Conservation (phyloP, 176 grass and related monocot species). For the Leersia perrieri region DNA sequence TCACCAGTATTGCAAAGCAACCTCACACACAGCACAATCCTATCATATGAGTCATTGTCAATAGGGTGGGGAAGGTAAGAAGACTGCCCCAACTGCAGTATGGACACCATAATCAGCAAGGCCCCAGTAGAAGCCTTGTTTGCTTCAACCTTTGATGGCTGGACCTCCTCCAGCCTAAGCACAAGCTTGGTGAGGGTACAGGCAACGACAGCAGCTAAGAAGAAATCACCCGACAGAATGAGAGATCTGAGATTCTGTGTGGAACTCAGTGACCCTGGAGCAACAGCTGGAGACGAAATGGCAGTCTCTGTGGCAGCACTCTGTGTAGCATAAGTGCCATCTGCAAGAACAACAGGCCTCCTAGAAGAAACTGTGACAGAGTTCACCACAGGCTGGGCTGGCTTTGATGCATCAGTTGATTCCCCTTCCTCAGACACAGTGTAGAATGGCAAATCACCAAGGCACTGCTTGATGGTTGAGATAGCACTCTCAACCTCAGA, state of each 20-base stretch:
- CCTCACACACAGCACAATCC: constrained; percentile 59
- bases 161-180: constrained; percentile 56
- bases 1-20: constrained; percentile 60
- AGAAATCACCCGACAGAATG: constrained; percentile 68
- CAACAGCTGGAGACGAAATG: constrained; percentile 29
- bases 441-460: constrained; percentile 65
- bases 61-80: constrained; percentile 53
- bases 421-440: constrained; percentile 54
- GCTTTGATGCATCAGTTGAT: constrained; percentile 33
- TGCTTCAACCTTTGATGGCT: constrained; percentile 42
- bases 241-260: constrained; percentile 55
- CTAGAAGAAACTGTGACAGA: constrained; percentile 57
- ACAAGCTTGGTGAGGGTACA: constrained; percentile 60
- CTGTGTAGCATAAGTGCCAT: constrained; percentile 71
- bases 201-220: constrained; percentile 43
- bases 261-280: constrained; percentile 34
- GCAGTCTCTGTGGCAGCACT: constrained; percentile 58
- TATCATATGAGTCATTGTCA: constrained; percentile 56
- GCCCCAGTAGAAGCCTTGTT: constrained; percentile 53
- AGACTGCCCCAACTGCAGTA: constrained; percentile 51
- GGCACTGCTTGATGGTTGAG: constrained; percentile 59
- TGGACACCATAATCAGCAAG: constrained; percentile 57
- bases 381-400: constrained; percentile 22
- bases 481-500: constrained; percentile 63
- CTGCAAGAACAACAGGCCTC: constrained; percentile 59